phyloP scores from a whole-genome alignment of 202 grass and related monocot species.

The Digitaria exilis region DNA sequence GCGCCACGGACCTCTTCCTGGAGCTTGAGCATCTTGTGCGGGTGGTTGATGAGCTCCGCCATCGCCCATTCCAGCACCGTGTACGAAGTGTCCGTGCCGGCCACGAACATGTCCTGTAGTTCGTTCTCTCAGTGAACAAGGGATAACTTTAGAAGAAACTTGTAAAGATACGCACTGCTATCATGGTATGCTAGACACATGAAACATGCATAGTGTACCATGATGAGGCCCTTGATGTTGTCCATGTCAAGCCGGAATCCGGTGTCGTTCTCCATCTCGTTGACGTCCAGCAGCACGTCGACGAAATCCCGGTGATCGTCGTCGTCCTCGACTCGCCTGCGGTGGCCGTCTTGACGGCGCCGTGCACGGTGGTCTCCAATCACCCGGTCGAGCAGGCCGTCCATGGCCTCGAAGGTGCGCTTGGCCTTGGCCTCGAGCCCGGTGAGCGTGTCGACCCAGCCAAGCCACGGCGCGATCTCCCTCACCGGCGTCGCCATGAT shows the following conservation, averaged over 20 bases:
- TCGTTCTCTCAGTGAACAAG: background rate
- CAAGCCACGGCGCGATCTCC: slow-evolving; percentile 29
- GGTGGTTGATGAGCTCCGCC: slow-evolving; percentile 55
- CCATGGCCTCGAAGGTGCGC: slow-evolving; percentile 14
- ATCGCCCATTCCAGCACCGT: slow-evolving; percentile 55
- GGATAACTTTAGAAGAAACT: no score
- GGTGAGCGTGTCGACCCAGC: slow-evolving; percentile 23
- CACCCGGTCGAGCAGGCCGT: slow-evolving; percentile 28
- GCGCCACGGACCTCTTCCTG: slow-evolving; percentile 30
- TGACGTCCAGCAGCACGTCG: slow-evolving; percentile 41
- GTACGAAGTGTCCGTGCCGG: slow-evolving; percentile 26
- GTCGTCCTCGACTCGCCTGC: no score
- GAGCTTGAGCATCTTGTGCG: slow-evolving; percentile 29
- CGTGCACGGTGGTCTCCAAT: slow-evolving; percentile 22
- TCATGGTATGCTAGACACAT: no score
- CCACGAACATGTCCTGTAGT: slow-evolving; percentile 56
- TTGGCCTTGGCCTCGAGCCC: background rate
- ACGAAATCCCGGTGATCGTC: slow-evolving; percentile 14
- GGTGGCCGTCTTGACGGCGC: rapidly evolving
- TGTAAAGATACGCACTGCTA: no score
- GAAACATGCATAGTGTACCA: background rate
- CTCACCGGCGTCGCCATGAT: background rate
- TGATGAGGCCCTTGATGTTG: slow-evolving; percentile 47
- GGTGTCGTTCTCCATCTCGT: background rate
- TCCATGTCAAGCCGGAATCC: background rate